A percentile compares a stretch with the other conserved stretches of the same genome.
These are phyloP conservation scores for Eucalyptus cloeziana DNA, from an alignment of 345 rosid species.

Conservation along the genomic window DNA sequence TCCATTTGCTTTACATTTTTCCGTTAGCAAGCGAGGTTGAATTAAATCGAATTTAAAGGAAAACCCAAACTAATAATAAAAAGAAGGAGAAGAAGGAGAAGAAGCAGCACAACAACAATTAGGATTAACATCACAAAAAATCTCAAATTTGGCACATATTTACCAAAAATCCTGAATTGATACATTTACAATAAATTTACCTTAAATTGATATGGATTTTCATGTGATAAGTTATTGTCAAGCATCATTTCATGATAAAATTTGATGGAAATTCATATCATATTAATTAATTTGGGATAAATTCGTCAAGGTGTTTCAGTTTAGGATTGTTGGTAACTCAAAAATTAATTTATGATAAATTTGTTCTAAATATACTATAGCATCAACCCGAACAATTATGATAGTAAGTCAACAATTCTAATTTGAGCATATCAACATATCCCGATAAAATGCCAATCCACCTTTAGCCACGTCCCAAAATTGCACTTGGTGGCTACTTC, in stretches of 20 bases:
- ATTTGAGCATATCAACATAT: not conserved
- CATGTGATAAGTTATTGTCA: not conserved
- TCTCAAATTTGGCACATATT: too few relatives aligned
- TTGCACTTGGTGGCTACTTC: not conserved
- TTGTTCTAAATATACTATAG: too few relatives aligned
- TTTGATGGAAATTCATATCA: not conserved
- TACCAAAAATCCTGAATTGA: too few relatives aligned
- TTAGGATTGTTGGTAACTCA: accelerated
- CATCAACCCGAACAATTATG: not conserved
- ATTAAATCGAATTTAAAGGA: not conserved
- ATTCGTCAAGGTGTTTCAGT: accelerated
- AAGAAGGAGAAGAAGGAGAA: not conserved
- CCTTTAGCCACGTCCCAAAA: not conserved
- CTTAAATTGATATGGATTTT: too few relatives aligned
- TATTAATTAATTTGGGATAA: too few relatives aligned
- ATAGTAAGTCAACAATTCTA: not conserved
- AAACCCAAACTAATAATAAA: not conserved
- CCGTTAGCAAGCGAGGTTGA: not conserved
- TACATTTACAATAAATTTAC: too few relatives aligned
- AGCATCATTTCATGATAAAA: too few relatives aligned
- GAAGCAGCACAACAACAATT: too few relatives aligned
- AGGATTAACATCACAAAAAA: not conserved
- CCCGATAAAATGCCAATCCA: not conserved
- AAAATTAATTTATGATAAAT: too few relatives aligned
- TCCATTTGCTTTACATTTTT: not conserved